Evolutionary conservation across 352 stramenopile species (phyloP).

Genomic region (Lagenidium sp.): DNA sequence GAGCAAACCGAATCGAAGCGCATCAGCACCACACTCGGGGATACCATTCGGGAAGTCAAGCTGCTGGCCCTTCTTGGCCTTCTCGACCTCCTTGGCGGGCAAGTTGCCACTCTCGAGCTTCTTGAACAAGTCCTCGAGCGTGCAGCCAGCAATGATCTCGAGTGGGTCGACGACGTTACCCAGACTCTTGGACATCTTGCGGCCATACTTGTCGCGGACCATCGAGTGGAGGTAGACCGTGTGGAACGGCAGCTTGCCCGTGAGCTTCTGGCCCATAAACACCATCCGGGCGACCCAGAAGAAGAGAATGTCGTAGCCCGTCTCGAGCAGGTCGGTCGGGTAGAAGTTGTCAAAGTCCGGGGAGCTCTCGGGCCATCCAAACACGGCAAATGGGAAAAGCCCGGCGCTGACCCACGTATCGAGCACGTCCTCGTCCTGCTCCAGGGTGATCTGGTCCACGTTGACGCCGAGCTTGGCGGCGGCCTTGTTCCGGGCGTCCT

Average conservation of each 20-base stretch:
- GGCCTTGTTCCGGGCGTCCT: conserved; percentile 88
- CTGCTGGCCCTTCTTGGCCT: conserved; percentile 96
- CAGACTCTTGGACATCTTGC: conserved; percentile 99
- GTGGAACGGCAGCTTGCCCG: conserved; percentile 95
- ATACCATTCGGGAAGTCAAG: conserved; percentile 99
- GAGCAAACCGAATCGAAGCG: conserved; percentile 97
- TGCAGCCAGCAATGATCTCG: conserved; percentile 96
- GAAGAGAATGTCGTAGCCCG: conserved; percentile 99
- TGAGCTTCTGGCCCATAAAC: conserved; percentile 95
- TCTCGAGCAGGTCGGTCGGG: conserved; percentile 96
- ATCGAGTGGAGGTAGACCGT: conserved; percentile 97
- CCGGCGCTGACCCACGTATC: conserved; percentile 99
- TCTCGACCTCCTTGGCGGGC: conserved; percentile 94
- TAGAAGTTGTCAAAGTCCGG: conserved; percentile 90
- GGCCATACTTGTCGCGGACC: conserved; percentile 97
- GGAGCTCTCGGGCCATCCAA: conserved; percentile 66
- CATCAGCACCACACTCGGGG: conserved; percentile 97
- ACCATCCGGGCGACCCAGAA: conserved; percentile 99
- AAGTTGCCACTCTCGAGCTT: conserved; percentile 98
- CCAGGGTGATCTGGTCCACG: conserved; percentile 68
- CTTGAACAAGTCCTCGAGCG: conserved; percentile 89
- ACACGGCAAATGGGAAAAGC: conserved; percentile 93
- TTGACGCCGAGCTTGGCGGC: conserved; percentile 49
- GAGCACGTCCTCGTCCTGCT: conserved; percentile 99
- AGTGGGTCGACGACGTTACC: conserved; percentile 98